Conservation (phyloP, 75 land plant genomes). For the Larix kaempferi region DNA sequence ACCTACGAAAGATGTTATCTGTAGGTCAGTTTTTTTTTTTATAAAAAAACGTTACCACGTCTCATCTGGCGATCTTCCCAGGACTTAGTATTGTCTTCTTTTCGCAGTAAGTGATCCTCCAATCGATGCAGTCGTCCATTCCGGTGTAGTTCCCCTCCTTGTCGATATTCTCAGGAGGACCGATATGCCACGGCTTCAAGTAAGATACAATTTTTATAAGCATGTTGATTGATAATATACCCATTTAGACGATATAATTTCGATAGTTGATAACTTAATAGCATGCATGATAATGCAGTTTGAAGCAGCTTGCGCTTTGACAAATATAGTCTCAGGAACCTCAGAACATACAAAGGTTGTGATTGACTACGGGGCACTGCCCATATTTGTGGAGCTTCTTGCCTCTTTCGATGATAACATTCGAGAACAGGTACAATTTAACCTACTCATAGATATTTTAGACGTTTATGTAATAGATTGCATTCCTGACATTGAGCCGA, state of each 20-base stretch:
- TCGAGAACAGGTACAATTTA: slow-evolving; percentile 30
- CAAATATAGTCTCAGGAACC: slow-evolving; percentile 42
- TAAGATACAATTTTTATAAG: background rate
- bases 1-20: too few species aligned
- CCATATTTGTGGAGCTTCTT: slow-evolving; percentile 36
- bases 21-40: background rate
- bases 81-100: background rate
- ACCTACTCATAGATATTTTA: background rate
- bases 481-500: background rate
- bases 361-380: slow-evolving; percentile 39
- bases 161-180: slow-evolving; percentile 30
- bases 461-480: background rate
- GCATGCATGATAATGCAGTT: slow-evolving; percentile 15
- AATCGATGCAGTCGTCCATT: slow-evolving; percentile 38
- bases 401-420: slow-evolving; percentile 36
- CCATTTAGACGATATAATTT: background rate
- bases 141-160: slow-evolving; percentile 42
- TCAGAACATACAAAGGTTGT: slow-evolving; percentile 35
- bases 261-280: background rate
- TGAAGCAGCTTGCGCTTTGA: slow-evolving; percentile 48
- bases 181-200: slow-evolving; percentile 45
- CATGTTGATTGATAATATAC: too few species aligned
- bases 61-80: background rate
- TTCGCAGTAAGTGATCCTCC: slow-evolving; percentile 38
- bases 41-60: too few species aligned